These are phyloP conservation scores for Candida anglica DNA, from an alignment of 805 yeast genomes.

Conservation along the genomic window DNA sequence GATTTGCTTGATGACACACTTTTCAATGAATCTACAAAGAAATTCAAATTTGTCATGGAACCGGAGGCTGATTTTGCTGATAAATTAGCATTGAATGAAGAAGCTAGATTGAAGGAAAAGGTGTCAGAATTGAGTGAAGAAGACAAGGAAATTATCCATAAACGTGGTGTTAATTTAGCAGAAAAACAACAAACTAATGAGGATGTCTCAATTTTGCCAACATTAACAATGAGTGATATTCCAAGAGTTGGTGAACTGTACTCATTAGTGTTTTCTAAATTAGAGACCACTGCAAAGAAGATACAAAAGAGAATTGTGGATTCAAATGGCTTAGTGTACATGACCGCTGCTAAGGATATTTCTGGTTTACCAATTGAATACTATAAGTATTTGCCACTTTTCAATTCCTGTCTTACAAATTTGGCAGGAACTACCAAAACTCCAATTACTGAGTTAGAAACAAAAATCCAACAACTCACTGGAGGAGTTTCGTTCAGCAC, in stretches of 20 bases:
- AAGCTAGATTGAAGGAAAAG: conserved; percentile 41
- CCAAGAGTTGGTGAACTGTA: conserved; percentile 46
- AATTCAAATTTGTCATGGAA: conserved; percentile 69
- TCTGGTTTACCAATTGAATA: conserved; percentile 56
- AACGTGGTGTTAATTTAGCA: conserved; percentile 57
- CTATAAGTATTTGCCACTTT: conserved; percentile 70
- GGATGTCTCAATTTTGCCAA: conserved; percentile 77
- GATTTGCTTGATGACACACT: conserved; percentile 53
- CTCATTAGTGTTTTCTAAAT: conserved; percentile 21
- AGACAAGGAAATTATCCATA: conserved; percentile 55
- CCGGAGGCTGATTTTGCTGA: conserved; percentile 60
- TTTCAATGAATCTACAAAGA: conserved; percentile 42
- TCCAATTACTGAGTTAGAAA: conserved; percentile 77
- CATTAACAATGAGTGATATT: conserved; percentile 71
- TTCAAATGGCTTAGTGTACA: conserved; percentile 79
- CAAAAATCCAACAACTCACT: conserved; percentile 73
- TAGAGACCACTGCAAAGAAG: conserved; percentile 25
- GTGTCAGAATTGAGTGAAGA: conserved; percentile 43
- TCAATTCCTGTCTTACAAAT: conserved; percentile 74
- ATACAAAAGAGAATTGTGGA: conserved; percentile 52
- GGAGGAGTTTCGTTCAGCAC: conserved; percentile 78
- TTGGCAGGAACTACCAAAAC: conserved; percentile 73
- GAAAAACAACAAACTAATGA: conserved; percentile 65
- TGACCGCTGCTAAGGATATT: conserved; percentile 62
- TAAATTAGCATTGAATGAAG: conserved; percentile 53